Conservation (phyloP, 148 eudicot genomes). For the Cornus kousa region DNA sequence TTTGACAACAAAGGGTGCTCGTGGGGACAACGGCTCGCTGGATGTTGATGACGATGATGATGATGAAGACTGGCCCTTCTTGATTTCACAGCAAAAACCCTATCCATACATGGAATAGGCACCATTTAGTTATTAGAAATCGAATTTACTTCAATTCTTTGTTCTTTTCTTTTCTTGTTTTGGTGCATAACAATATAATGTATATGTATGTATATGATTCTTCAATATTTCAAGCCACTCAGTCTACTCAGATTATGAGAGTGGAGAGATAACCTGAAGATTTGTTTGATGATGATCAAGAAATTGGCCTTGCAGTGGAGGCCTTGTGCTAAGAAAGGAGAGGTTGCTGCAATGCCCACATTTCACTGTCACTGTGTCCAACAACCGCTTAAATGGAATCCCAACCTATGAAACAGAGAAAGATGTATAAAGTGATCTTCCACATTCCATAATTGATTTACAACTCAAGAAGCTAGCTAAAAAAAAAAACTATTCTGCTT, state of each 20-base stretch:
- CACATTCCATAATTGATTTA: background rate
- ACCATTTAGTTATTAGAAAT: background rate
- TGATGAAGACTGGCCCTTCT: constrained; percentile 55
- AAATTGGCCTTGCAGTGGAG: constrained; percentile 52
- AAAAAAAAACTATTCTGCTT: background rate
- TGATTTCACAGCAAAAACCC: constrained; percentile 38
- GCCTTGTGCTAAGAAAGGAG: constrained; percentile 75
- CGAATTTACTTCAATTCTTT: background rate
- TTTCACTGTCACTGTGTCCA: constrained; percentile 95
- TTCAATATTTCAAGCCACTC: too few relatives aligned
- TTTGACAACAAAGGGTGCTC: constrained; percentile 76
- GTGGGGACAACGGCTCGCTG: constrained; percentile 63
- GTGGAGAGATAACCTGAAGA: constrained; percentile 40
- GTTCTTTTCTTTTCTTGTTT: background rate
- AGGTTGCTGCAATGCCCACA: constrained; percentile 96
- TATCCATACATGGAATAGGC: background rate
- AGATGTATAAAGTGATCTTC: background rate
- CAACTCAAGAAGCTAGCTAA: background rate
- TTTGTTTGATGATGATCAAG: constrained; percentile 41
- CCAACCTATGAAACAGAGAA: constrained; percentile 53
- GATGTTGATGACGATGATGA: constrained; percentile 61
- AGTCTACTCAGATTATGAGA: background rate
- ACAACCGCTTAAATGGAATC: constrained; percentile 81
- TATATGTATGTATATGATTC: too few relatives aligned
- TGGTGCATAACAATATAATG: background rate